These are phyloP conservation scores for Huntiella moniliformis DNA, from an alignment of 2,329 filamentous ascomycete species.

Conservation along the genomic window DNA sequence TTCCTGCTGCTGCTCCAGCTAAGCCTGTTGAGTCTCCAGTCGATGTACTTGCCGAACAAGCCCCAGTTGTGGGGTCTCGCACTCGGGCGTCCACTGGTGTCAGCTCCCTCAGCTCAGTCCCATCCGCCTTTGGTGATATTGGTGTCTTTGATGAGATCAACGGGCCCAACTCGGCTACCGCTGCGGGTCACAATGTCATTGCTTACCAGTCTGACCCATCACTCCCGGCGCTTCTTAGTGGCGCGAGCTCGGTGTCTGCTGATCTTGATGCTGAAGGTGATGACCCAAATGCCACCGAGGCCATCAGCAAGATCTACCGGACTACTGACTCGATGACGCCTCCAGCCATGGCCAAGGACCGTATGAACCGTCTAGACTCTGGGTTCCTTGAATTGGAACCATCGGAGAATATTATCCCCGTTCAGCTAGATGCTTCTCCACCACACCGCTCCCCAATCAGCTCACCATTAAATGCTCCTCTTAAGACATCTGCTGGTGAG, in stretches of 20 bases:
- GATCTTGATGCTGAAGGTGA: conserved; percentile 36
- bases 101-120: conserved; percentile 31
- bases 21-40: conserved; percentile 7
- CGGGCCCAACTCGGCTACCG: conserved; percentile 28
- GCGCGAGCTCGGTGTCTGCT: conserved; percentile 44
- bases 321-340: conserved; percentile 36
- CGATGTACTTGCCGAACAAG: not conserved
- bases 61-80: not conserved
- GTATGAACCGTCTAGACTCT: conserved; percentile 19
- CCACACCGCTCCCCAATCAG: conserved; percentile 7
- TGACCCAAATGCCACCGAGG: conserved; percentile 31
- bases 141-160: conserved; percentile 36
- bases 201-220: conserved; percentile 45
- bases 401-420: conserved; percentile 15
- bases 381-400: conserved; percentile 18
- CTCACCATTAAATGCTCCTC: not conserved
- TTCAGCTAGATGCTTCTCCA: conserved; percentile 13
- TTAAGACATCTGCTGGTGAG: not conserved
- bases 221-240: conserved; percentile 42
- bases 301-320: conserved; percentile 28
- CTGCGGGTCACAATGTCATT: conserved; percentile 21
- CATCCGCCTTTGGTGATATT: conserved; percentile 13
- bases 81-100: conserved; percentile 12
- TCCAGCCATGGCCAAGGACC: conserved; percentile 31
- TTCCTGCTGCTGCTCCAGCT: conserved; percentile 4